A percentile compares a stretch with the other conserved stretches of the same genome.
These are phyloP conservation scores for Laburnicola sp. DNA, from an alignment of 2,329 filamentous ascomycete genomes.

Conservation along the genomic window DNA sequence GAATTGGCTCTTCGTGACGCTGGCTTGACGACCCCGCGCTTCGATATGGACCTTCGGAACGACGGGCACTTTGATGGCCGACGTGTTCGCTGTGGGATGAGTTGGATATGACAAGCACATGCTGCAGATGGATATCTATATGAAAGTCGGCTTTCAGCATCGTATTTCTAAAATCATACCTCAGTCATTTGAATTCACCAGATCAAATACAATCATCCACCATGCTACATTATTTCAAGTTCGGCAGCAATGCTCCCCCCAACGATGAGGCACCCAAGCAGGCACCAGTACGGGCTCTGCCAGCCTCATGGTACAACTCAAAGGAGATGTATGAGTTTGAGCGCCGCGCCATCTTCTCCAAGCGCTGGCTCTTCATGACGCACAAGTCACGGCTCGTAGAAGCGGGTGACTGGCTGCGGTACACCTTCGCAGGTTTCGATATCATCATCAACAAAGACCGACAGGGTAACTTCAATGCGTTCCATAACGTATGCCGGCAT, in stretches of 20 bases:
- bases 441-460: constrained; percentile 43
- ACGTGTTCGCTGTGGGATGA: not conserved
- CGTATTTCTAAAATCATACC: not conserved
- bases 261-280: constrained; percentile 10
- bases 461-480: constrained; percentile 45
- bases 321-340: constrained; percentile 53
- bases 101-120: too few relatives aligned
- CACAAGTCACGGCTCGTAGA: constrained; percentile 56
- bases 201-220: not conserved
- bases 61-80: not conserved
- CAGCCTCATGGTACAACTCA: constrained; percentile 47
- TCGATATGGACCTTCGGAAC: not conserved
- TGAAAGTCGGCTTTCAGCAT: not conserved
- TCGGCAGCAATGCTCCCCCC: constrained; percentile 10
- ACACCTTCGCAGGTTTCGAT: constrained; percentile 50
- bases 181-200: not conserved
- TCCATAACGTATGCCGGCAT: constrained; percentile 53
- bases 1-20: not conserved
- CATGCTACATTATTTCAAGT: constrained; percentile 25
- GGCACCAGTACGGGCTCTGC: constrained; percentile 46
- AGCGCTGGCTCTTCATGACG: constrained; percentile 60
- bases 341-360: constrained; percentile 56
- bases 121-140: not conserved
- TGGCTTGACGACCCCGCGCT: not conserved
- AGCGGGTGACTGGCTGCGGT: constrained; percentile 61